phyloP scores from a whole-genome alignment of 106 monocot species.

The Acorus gramineus region DNA sequence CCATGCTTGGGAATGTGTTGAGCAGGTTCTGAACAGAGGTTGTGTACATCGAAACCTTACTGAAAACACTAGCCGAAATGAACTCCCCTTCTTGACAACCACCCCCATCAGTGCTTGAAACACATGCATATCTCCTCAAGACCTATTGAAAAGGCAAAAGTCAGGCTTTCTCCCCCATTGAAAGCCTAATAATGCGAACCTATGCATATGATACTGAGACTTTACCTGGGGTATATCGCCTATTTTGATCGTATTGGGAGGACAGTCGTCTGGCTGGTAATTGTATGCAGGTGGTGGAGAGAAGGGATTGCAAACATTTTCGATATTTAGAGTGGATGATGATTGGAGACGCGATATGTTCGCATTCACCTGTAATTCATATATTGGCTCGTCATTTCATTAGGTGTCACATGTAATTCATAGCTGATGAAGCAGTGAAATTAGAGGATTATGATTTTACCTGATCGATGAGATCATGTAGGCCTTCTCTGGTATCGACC shows the following conservation, averaged over 20 bases:
- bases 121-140: constrained; percentile 51
- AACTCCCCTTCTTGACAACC: constrained; percentile 34
- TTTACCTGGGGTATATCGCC: constrained; percentile 75
- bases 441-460: constrained; percentile 14
- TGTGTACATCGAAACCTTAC: constrained; percentile 26
- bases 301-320: constrained; percentile 85
- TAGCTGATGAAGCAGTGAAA: neutral
- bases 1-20: constrained; percentile 50
- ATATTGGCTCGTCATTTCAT: neutral
- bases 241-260: constrained; percentile 46
- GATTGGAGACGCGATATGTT: constrained; percentile 45
- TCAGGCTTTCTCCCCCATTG: too few relatives aligned
- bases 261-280: constrained; percentile 71
- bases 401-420: neutral
- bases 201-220: too few relatives aligned
- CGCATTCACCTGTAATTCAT: constrained; percentile 57
- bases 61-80: constrained; percentile 38
- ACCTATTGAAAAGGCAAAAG: constrained; percentile 13
- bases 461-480: constrained; percentile 56
- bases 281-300: constrained; percentile 68
- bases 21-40: constrained; percentile 63
- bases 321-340: constrained; percentile 15
- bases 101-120: constrained; percentile 12
- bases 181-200: too few relatives aligned
- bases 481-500: constrained; percentile 34